Evolutionary conservation across 2,329 filamentous ascomycete genomes (phyloP), one percentile per base, ranked within the genome.

Genomic region (Ophiostoma pallidulum): DNA sequence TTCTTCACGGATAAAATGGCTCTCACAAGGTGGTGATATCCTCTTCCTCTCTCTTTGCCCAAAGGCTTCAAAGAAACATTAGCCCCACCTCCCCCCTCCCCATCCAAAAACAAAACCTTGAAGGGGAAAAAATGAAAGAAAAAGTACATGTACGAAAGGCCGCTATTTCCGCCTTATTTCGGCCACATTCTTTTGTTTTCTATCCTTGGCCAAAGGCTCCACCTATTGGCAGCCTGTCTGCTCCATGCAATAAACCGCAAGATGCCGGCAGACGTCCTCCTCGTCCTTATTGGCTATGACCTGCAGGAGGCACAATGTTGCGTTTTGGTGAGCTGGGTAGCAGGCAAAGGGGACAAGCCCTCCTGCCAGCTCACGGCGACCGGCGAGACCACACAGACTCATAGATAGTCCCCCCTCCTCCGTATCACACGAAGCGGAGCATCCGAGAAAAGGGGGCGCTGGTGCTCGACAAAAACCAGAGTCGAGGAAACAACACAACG

Each of bases 301-400:
- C 16, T 46, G 44, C 35, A 45, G 31, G 26, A 39, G n/a, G 18
- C 20, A 29, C n/a, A 31, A n/a, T n/a, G 32, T 37, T n/a, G 32
- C 16, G 20, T 37, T 35, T 7, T 26, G 22, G n/a, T 44, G 32
- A 44, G 32, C 41, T 26, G 32, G 32, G 22, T 9, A 28, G 32
- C 3, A 9, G 18, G 31, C 8, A 14, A 4, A 12, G n/a, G 14
- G 8, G 20, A 35, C 3, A 14, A n/a, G 6, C 8, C 14, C 31
- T 16, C 12, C 31, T 13, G 31, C 31, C 31, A 33, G 31, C 31
- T 33, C 31, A 33, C 31, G 12, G 5, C 31, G n/a, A 13, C 6
- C 13, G 31, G 13, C n/a, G 6, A 16, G 14, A 16, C 14, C 24
- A 28, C 24, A 28, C 24, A 28, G 10, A 28, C 24, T 28, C n/a